Evolutionary conservation across 495 filamentous ascomycete species (phyloP), one percentile per base, ranked within the genome.

Genomic region (Penicillium flavigenum): DNA sequence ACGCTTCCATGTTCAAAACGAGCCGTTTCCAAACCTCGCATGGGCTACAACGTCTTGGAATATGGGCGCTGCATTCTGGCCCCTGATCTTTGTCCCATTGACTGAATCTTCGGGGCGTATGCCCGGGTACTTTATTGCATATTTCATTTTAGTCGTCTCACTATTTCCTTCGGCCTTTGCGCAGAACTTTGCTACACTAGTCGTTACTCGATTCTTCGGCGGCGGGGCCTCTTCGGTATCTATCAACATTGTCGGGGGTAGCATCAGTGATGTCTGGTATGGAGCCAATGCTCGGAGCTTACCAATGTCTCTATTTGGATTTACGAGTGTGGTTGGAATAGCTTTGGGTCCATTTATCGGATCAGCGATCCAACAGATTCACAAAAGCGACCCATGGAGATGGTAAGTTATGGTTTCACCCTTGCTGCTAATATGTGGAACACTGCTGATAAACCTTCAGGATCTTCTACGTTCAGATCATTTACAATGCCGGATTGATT

Each of bases 381-480:
- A 73, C 22, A 63, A 71, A 32, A 59, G 53, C 16, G 52, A 65
- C 14, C 69, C 71, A 32, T 81, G 78, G 78, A 60, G 77, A 53
- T 82, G 79, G 71, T 72, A 56, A 54, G 69, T 36, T 11, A 12
- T 47, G 14, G 34, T n/a, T 16, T 38, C 12, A 16, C 12, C 12
- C 12, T 5, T 16, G 12, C 12, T 34, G 4, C 20, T 19, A 7
- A 17, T 14, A 10, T 10, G n/a, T 22, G 43, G n/a, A 45, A 44
- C 24, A 44, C 5, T 46, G 16, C 57, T 58, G 17, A 58, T 46
- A 17, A 41, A 32, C 0, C 27, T 9, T 3, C 7, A 75, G 69
- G 78, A 79, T 81, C 45, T 81, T 81, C 63, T 80, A 78, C 58
- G 70, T 76, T 45, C 78, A 81, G 55, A 74, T 82, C 38, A 81